phyloP scores from a whole-genome alignment of 768 basidiomycete genomes.

The Phaeotremella fagi region DNA sequence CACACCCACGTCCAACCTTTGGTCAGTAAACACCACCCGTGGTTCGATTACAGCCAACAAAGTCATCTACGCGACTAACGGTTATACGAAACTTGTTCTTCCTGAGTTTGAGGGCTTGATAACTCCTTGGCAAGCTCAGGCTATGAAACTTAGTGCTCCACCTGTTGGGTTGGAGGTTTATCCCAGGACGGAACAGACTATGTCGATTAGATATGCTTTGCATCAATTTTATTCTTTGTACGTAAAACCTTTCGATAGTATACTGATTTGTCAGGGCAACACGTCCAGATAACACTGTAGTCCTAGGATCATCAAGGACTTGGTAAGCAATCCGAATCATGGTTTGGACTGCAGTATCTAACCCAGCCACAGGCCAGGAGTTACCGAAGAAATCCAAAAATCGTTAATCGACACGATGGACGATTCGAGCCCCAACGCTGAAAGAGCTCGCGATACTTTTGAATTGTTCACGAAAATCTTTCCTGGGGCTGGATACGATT shows the following conservation, averaged over 20 bases:
- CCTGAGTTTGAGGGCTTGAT: neutral
- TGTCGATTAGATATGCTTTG: slow-evolving; percentile 26
- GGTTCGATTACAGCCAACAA: neutral
- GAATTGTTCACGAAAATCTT: slow-evolving; percentile 17
- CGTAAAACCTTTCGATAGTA: neutral
- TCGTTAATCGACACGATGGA: slow-evolving; percentile 25
- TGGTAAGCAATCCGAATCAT: too few relatives aligned
- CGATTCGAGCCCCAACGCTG: slow-evolving; percentile 16
- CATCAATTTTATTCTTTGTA: slow-evolving; percentile 37
- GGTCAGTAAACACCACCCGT: neutral
- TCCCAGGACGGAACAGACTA: slow-evolving; percentile 19
- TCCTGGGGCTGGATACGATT: slow-evolving; percentile 15
- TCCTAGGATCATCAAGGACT: slow-evolving; percentile 25
- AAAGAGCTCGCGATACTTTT: slow-evolving; percentile 19
- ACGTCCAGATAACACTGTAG: slow-evolving; percentile 33
- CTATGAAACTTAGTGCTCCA: slow-evolving; percentile 25
- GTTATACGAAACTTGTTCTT: neutral
- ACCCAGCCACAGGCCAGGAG: slow-evolving; percentile 27
- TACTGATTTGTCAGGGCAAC: neutral
- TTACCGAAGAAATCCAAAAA: slow-evolving; percentile 10
- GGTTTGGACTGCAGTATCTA: too few relatives aligned
- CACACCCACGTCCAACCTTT: neutral
- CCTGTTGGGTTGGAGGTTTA: slow-evolving; percentile 25
- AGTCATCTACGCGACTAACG: neutral
- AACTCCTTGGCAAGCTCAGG: slow-evolving; percentile 18